Percentiles rank a stretch among this genome's conserved stretches.
Evolutionary conservation across 441 rosid genomes (phyloP).

Genomic region (Erysimum cheiri): DNA sequence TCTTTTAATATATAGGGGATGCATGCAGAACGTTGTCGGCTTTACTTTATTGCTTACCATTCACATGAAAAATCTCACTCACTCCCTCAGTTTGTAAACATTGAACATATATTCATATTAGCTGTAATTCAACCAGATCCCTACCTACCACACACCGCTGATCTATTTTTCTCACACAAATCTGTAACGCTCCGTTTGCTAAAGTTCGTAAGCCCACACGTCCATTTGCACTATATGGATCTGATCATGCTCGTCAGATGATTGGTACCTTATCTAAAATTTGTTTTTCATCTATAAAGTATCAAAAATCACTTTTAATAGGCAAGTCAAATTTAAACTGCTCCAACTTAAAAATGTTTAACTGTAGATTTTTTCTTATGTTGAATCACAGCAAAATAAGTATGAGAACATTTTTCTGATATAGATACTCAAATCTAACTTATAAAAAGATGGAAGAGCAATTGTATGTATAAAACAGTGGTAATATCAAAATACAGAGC

Average conservation of each 20-base stretch:
- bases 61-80: not conserved
- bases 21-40: slow-evolving; percentile 14
- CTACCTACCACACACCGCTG: slow-evolving; percentile 4
- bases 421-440: not conserved
- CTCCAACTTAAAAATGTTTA: not conserved
- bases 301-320: not conserved
- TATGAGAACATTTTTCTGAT: not conserved
- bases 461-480: not conserved
- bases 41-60: slow-evolving; percentile 19
- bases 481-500: not conserved
- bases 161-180: not conserved
- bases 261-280: not conserved
- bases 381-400: not conserved
- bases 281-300: not conserved
- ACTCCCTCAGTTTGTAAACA: slow-evolving; percentile 18
- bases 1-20: not conserved
- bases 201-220: not conserved
- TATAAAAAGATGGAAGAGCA: not conserved
- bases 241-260: not conserved
- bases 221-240: not conserved
- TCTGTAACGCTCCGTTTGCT: not conserved
- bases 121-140: slow-evolving; percentile 1
- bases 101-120: not conserved
- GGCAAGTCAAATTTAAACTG: not conserved
- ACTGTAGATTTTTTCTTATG: not conserved